Conservation (phyloP, 1,284 basidiomycete genomes). For the Abortiporus biennis region DNA sequence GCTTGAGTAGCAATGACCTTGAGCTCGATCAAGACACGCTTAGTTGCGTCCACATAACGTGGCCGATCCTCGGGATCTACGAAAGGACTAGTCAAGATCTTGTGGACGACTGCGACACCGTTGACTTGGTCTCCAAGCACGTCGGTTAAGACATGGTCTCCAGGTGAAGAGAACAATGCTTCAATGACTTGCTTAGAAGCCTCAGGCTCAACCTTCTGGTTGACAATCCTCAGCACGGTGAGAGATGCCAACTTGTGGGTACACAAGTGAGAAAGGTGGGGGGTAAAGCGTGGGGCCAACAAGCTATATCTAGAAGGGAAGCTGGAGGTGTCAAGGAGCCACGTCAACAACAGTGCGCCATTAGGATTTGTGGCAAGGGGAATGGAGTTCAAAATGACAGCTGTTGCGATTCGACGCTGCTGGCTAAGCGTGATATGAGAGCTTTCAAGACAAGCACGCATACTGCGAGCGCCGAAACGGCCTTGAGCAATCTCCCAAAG, state of each 20-base stretch:
- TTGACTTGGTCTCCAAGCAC: conserved; percentile 94
- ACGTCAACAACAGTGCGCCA: conserved; percentile 90
- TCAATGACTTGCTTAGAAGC: conserved; percentile 81
- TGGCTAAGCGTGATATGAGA: conserved; percentile 81
- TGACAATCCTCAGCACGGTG: conserved; percentile 89
- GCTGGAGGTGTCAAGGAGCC: conserved; percentile 92
- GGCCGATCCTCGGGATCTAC: conserved; percentile 68
- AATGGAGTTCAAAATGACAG: conserved; percentile 95
- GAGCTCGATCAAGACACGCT: conserved; percentile 81
- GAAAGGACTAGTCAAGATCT: conserved; percentile 84
- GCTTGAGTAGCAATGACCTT: conserved; percentile 89
- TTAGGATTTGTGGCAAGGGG: conserved; percentile 97
- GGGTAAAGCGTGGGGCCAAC: conserved; percentile 91
- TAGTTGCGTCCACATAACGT: conserved; percentile 77
- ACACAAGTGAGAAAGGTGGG: conserved; percentile 93
- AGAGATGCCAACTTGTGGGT: conserved; percentile 97
- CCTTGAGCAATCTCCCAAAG: conserved; percentile 98
- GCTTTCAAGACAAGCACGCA: conserved; percentile 95
- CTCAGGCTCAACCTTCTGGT: conserved; percentile 84
- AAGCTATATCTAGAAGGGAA: conserved; percentile 92
- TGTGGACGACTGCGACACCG: conserved; percentile 90
- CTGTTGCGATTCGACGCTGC: conserved; percentile 91
- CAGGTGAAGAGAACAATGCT: conserved; percentile 79
- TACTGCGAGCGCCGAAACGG: conserved; percentile 94
- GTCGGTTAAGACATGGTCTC: conserved; percentile 87